Evolutionary conservation across 148 eudicot species (phyloP).

Genomic region (Camellia sinensis): DNA sequence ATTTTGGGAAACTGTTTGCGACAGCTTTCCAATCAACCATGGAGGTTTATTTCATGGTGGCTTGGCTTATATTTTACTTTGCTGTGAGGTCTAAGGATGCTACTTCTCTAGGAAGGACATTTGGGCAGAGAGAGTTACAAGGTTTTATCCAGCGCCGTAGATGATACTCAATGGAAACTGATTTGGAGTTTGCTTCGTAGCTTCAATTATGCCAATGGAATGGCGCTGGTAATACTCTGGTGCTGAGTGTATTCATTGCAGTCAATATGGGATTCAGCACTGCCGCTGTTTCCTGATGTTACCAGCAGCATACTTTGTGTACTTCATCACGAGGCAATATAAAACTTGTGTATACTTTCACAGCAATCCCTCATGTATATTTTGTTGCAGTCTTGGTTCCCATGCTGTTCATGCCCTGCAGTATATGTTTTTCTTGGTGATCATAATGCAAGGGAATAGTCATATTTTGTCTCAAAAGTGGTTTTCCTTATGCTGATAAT

Average conservation of each 20-base stretch:
- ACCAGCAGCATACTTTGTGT: conserved; percentile 35
- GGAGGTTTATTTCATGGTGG: conserved; percentile 90
- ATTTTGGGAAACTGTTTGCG: conserved; percentile 52
- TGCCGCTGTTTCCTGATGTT: conserved; percentile 28
- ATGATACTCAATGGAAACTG: conserved; percentile 26
- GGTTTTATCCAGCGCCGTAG: conserved; percentile 58
- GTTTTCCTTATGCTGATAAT: background rate
- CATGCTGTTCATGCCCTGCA: background rate
- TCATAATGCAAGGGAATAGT: background rate
- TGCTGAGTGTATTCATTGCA: conserved; percentile 27
- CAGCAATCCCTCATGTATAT: conserved; percentile 26
- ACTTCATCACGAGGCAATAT: conserved; percentile 31
- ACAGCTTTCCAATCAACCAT: conserved; percentile 53
- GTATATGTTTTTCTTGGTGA: background rate
- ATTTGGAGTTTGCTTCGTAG: conserved; percentile 14
- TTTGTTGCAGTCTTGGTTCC: conserved; percentile 16
- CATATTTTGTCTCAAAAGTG: background rate
- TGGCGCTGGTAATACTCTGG: conserved; percentile 26
- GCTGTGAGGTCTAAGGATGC: conserved; percentile 67
- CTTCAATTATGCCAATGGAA: conserved; percentile 19
- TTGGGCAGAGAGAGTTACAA: conserved; percentile 80
- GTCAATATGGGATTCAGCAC: conserved; percentile 28
- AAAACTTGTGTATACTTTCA: conserved; percentile 34
- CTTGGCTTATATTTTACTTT: conserved; percentile 76
- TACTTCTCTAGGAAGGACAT: conserved; percentile 60